A percentile compares a stretch with the other conserved stretches of the same genome.
Evolutionary conservation across 129 eudicot species (phyloP).

Genomic region (Gnaphalium uliginosum): DNA sequence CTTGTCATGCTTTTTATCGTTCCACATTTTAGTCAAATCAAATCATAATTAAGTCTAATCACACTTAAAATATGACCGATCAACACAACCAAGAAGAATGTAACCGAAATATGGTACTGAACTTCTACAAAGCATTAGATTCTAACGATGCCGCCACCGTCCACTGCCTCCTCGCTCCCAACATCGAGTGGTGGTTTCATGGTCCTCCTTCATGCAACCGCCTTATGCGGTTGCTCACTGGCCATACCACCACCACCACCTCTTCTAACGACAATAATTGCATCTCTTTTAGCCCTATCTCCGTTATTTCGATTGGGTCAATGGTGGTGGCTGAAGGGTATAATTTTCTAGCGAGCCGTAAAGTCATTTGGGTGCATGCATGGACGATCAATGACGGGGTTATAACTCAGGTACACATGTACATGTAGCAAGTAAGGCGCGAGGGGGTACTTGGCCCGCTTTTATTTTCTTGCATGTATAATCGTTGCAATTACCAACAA

Average conservation of each 20-base stretch:
- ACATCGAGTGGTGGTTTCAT: constrained; percentile 60
- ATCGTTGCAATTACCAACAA: too few relatives aligned
- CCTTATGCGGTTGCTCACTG: constrained; percentile 45
- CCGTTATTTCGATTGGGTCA: constrained; percentile 39
- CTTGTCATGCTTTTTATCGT: constrained; percentile 19
- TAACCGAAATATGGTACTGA: constrained; percentile 27
- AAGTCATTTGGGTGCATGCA: constrained; percentile 57
- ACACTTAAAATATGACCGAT: constrained; percentile 7
- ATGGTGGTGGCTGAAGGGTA: constrained; percentile 52
- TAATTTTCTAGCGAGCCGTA: neutral
- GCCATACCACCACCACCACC: constrained; percentile 8
- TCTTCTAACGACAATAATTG: neutral
- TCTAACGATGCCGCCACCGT: constrained; percentile 33
- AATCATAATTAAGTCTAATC: neutral
- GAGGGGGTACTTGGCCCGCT: too few relatives aligned
- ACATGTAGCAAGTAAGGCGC: too few relatives aligned
- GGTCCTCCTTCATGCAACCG: constrained; percentile 50
- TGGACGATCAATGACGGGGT: constrained; percentile 48
- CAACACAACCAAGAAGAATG: constrained; percentile 23
- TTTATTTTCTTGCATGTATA: too few relatives aligned
- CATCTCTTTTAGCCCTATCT: constrained; percentile 38
- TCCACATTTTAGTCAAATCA: neutral
- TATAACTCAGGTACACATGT: constrained; percentile 42
- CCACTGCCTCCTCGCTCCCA: constrained; percentile 46
- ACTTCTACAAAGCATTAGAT: constrained; percentile 45